phyloP scores from a whole-genome alignment of 768 basidiomycete species.

The Boletus vinaceobasis region DNA sequence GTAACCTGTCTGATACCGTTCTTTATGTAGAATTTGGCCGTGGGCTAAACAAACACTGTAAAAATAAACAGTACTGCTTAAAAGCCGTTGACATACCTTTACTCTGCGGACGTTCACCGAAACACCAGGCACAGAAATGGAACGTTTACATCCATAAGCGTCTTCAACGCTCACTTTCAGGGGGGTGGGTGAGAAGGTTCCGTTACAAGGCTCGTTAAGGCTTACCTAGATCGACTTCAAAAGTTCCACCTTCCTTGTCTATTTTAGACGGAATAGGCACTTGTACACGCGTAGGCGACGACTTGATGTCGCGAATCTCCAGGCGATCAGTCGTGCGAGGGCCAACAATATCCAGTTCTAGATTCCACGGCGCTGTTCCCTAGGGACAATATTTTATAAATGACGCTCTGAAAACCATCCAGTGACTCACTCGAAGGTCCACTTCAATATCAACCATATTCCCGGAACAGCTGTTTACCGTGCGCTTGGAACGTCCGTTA shows the following conservation, averaged over 20 bases:
- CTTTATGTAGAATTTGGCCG: conserved; percentile 79
- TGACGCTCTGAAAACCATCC: neutral
- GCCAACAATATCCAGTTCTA: conserved; percentile 80
- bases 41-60: conserved; percentile 52
- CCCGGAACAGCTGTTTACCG: conserved; percentile 77
- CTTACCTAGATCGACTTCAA: conserved; percentile 77
- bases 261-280: conserved; percentile 68
- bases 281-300: conserved; percentile 50
- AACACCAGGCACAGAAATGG: conserved; percentile 72
- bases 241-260: conserved; percentile 65
- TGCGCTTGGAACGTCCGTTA: conserved; percentile 47
- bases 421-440: conserved; percentile 62
- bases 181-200: conserved; percentile 1
- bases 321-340: conserved; percentile 63
- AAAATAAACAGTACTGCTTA: neutral
- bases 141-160: conserved; percentile 78
- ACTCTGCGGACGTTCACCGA: conserved; percentile 80
- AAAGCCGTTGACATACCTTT: conserved; percentile 47
- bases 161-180: conserved; percentile 79
- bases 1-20: conserved; percentile 53
- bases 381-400: conserved; percentile 27
- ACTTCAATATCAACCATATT: conserved; percentile 72
- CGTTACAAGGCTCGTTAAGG: neutral
- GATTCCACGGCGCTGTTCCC: conserved; percentile 89
- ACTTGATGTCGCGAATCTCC: conserved; percentile 52